These are phyloP conservation scores for Hypholoma sublateritium DNA, from an alignment of 768 basidiomycete genomes.

Conservation along the genomic window DNA sequence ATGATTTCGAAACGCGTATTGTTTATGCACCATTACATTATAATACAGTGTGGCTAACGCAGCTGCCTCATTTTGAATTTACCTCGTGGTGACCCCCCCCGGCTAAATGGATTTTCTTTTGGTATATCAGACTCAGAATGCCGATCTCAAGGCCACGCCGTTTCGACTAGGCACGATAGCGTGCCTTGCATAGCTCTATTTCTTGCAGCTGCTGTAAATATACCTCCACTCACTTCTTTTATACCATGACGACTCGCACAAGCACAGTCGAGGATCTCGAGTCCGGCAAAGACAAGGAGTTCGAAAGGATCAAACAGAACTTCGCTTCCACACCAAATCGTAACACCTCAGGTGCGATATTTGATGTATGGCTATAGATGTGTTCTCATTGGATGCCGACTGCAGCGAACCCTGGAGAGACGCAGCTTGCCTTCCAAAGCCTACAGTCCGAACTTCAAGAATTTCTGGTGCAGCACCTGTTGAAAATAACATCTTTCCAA, in stretches of 20 bases:
- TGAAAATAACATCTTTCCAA: conserved; percentile 18
- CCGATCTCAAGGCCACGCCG: background rate
- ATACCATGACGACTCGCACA: conserved; percentile 1
- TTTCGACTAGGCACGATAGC: background rate
- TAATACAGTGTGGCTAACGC: too few relatives aligned
- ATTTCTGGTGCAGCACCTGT: conserved; percentile 20
- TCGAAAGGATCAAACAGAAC: conserved; percentile 21
- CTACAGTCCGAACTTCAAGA: conserved; percentile 22
- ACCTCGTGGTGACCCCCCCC: too few relatives aligned
- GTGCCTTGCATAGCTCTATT: background rate
- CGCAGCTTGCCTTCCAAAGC: conserved; percentile 18
- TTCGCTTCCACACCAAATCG: conserved; percentile 13
- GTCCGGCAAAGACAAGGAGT: conserved; percentile 15
- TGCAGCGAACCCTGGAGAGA: conserved; percentile 15
- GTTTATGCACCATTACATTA: too few relatives aligned
- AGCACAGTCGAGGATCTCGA: conserved; percentile 17
- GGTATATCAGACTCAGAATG: too few relatives aligned
- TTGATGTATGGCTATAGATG: background rate
- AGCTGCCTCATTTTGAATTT: too few relatives aligned
- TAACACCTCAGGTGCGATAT: conserved; percentile 14
- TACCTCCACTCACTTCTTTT: background rate
- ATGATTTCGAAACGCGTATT: too few relatives aligned
- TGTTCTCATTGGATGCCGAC: background rate
- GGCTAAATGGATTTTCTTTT: too few relatives aligned
- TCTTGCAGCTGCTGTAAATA: background rate